Base-by-base conservation (phyloP, 257 asterid species). In the Misopates orontium region DNA sequence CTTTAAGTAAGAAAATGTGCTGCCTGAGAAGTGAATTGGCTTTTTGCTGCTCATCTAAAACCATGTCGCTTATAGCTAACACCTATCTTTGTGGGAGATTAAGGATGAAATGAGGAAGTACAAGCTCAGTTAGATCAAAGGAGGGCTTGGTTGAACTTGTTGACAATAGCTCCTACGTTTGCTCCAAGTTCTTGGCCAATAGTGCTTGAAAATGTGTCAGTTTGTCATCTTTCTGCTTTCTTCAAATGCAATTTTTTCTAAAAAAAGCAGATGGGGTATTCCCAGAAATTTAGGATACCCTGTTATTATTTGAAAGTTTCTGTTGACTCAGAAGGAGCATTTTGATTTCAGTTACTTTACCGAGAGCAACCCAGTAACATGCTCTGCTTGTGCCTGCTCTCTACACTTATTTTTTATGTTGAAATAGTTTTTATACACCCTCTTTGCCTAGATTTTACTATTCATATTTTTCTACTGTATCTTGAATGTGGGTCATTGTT, bases 41-140 rank as follows among this genome's bases (percentile, higher is more conserved):
- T 21, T 50, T 36, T 39, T 1, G 23, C 52, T 24, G 4, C 52
- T 39, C 20, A 40, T 24, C 56, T 67, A 36, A 67, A 22, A 15
- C 4, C 48, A 17, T 51, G 40, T 49, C 52, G 56, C 60, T 53
- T 24, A 12, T 66, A 32, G 71, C 61, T 62, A 19, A 49, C 12
- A 39, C 51, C 9, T 62, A 45, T 17, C 4, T 5, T 28, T 28
- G 13, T 0, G 47, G 48, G 31, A 42, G 67, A 61, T 24, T 44
- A 61, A 2, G n/a, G 41, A 42, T 55, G 53, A 44, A 44, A 8
- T 10, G n/a, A 6, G 11, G 56, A 44, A 16, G 18, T 8, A 62
- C 45, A 10, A 17, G 47, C 21, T 60, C 32, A 60, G 5, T 36
- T 28, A 28, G 36, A 28, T 28, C 36, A 28, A 28, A 62, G 25